A percentile compares a stretch with the other conserved stretches of the same genome.
Conservation (phyloP, 768 basidiomycete genomes). For the Rhodosporidiobolus odoratus region DNA sequence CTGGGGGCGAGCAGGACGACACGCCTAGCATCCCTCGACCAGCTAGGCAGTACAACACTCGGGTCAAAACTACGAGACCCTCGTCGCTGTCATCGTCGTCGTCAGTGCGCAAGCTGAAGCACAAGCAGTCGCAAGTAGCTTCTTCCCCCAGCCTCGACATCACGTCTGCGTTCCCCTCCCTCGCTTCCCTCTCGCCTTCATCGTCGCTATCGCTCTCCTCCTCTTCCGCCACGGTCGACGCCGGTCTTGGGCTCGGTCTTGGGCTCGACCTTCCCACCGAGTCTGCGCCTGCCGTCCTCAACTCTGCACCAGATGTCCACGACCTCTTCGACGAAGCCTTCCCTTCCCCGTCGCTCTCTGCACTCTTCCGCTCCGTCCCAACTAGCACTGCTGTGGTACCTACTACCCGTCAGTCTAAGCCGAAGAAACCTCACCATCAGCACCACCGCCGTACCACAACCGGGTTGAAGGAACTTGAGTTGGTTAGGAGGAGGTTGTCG, state of each 20-base stretch:
- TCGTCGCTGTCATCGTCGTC: no score
- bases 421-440: neutral
- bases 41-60: no score
- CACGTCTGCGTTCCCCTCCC: slow-evolving; percentile 10
- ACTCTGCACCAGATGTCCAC: neutral
- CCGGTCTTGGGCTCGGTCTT: neutral
- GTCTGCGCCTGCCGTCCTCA: neutral
- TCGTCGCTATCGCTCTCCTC: neutral
- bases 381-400: neutral
- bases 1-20: neutral
- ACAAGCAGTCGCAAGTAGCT: no score
- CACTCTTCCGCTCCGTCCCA: neutral
- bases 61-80: no score
- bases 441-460: neutral
- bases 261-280: neutral
- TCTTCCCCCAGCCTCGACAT: slow-evolving; percentile 14
- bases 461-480: slow-evolving; percentile 13
- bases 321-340: slow-evolving; percentile 24
- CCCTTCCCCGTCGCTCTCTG: neutral
- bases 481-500: slow-evolving; percentile 15
- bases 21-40: no score
- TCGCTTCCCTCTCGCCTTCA: neutral
- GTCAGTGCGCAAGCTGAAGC: no score
- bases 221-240: neutral
- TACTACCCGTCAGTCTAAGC: neutral